A percentile compares a stretch with the other conserved stretches of the same genome.
phyloP scores from a whole-genome alignment of 2,329 filamentous ascomycete genomes.

The Clarireedia paspali region DNA sequence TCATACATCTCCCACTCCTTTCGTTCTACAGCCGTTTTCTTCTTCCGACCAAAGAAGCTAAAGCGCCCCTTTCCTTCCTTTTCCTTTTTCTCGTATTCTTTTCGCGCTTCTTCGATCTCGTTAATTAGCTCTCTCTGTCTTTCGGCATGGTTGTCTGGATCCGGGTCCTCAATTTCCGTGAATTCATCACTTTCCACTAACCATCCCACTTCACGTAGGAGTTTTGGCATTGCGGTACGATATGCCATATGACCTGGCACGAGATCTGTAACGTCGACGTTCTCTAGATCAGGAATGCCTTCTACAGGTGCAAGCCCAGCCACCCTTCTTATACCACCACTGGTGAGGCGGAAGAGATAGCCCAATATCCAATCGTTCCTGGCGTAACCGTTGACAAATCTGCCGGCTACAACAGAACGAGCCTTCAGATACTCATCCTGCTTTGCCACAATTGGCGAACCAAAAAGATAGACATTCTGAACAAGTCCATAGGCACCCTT shows the following conservation, averaged over 20 bases:
- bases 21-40: constrained; percentile 61
- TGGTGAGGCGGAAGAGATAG: constrained; percentile 91
- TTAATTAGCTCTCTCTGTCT: constrained; percentile 89
- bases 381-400: constrained; percentile 91
- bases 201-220: constrained; percentile 86
- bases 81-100: constrained; percentile 73
- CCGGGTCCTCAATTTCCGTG: constrained; percentile 91
- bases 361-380: constrained; percentile 95
- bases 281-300: constrained; percentile 74
- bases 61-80: constrained; percentile 51
- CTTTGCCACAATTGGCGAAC: constrained; percentile 84
- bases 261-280: constrained; percentile 76
- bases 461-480: constrained; percentile 94
- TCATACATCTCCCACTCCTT: constrained; percentile 95
- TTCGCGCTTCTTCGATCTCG: constrained; percentile 91
- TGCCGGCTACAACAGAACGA: constrained; percentile 78
- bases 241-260: constrained; percentile 97
- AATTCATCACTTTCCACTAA: constrained; percentile 89
- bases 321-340: constrained; percentile 81
- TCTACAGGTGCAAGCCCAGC: constrained; percentile 76
- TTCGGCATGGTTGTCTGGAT: constrained; percentile 84
- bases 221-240: constrained; percentile 79
- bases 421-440: constrained; percentile 80
- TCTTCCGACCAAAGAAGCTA: constrained; percentile 75
- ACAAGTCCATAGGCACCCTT: constrained; percentile 80